Evolutionary conservation across 2,329 filamentous ascomycete species (phyloP).

Genomic region (Aschersonia sp.): DNA sequence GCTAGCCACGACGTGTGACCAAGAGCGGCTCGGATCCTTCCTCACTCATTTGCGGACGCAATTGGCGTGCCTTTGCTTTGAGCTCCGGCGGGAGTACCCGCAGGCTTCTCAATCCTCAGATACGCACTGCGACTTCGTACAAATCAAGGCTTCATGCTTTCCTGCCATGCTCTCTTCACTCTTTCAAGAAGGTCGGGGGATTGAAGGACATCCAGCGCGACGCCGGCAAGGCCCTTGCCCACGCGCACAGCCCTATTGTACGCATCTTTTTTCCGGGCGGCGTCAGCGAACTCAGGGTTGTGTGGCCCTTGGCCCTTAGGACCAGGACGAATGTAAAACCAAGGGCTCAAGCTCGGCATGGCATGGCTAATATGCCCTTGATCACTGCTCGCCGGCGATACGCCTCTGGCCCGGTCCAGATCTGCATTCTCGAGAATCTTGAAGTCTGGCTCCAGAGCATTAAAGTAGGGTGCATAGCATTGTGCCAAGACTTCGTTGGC

Average conservation of each 20-base stretch:
- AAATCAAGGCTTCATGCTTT: neutral
- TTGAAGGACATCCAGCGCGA: neutral
- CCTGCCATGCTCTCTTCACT: neutral
- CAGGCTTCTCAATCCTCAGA: neutral
- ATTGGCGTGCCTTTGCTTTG: neutral
- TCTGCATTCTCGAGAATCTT: conserved; percentile 21
- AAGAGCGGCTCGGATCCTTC: too few species aligned
- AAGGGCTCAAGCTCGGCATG: conserved; percentile 37
- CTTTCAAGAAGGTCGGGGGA: neutral
- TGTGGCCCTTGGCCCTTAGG: conserved; percentile 25
- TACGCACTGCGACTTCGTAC: neutral
- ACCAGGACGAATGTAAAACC: conserved; percentile 32
- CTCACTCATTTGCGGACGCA: too few species aligned
- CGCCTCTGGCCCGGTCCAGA: conserved; percentile 23
- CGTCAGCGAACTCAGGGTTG: conserved; percentile 34
- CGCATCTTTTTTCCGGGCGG: conserved; percentile 31
- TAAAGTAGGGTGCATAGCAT: conserved; percentile 30
- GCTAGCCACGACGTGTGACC: too few species aligned
- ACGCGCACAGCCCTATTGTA: conserved; percentile 26
- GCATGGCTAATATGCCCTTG: conserved; percentile 44
- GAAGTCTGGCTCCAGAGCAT: conserved; percentile 17
- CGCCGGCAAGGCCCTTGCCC: conserved; percentile 16
- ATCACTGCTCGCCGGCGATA: conserved; percentile 39
- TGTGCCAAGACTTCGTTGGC: conserved; percentile 34
- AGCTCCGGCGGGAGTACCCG: neutral